Evolutionary conservation across 768 basidiomycete genomes (phyloP), one percentile per base, ranked within the genome.

Genomic region (Tephrocybe sp.): DNA sequence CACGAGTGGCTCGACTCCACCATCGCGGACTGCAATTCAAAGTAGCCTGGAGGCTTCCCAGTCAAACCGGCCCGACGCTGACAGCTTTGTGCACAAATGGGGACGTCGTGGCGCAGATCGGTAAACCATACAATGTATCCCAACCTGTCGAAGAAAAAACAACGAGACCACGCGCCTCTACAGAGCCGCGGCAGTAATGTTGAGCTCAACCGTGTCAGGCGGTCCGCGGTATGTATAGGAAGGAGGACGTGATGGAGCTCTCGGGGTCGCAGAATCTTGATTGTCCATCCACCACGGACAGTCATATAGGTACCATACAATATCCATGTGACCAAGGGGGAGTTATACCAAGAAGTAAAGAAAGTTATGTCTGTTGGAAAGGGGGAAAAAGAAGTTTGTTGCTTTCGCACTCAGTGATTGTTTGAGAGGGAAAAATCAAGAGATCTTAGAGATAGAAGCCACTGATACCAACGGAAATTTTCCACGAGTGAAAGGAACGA

Each of bases 241-340:
- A n/a, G 15, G 19, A 37, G 12, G 21, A 15, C 29, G 33, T n/a
- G 10, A 8, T 16, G 15, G 21, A 37, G 24, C 42, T 27, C 39
- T 29, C 19, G 44, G 45, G 38, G 10, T 22, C 30, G 25, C 23
- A 34, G 22, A 27, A 25, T 31, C 34, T 23, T 19, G 39, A 49
- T 47, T 24, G n/a, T 25, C 18, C 38, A 38, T 16, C 3, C n/a
- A n/a, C 46, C 3, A 13, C 27, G 19, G 18, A 24, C 16, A 36
- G 39, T 37, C 12, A 43, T 19, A 22, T 13, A 19, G 31, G 21
- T 18, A 30, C 19, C 42, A 41, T 16, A 34, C 5, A 16, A 9
- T 29, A 9, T 39, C 41, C 53, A 47, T 50, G 48, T 47, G 53
- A 54, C 31, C 49, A 50, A 7, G 44, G 36, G 27, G 19, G 29